These are phyloP conservation scores for Russula emetica DNA, from an alignment of 768 basidiomycete genomes.

Conservation along the genomic window DNA sequence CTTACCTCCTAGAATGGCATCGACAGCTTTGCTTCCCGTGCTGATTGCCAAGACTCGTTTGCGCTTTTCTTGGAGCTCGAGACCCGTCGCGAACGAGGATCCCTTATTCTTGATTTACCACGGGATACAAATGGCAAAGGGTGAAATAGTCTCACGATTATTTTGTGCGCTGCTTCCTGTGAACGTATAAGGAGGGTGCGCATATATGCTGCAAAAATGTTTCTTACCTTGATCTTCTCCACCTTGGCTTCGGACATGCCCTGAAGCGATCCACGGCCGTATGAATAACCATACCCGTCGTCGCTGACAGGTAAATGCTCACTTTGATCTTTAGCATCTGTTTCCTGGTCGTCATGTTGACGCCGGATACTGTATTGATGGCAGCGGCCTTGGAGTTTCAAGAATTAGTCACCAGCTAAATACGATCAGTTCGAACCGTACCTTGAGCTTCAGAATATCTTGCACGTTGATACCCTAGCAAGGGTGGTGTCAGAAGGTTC, in stretches of 20 bases:
- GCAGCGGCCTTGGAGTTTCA: constrained; percentile 54
- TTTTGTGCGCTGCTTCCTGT: constrained; percentile 87
- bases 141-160: constrained; percentile 48
- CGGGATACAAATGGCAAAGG: neutral
- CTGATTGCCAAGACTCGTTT: constrained; percentile 79
- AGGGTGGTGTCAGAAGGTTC: constrained; percentile 2
- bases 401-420: constrained; percentile 18
- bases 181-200: neutral
- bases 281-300: neutral
- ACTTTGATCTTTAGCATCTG: constrained; percentile 95
- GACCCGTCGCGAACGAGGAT: constrained; percentile 85
- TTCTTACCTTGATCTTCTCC: constrained; percentile 83
- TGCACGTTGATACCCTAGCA: constrained; percentile 88
- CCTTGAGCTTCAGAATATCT: constrained; percentile 93
- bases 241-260: constrained; percentile 97
- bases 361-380: constrained; percentile 80
- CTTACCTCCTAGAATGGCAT: constrained; percentile 81
- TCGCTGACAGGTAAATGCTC: neutral
- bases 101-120: constrained; percentile 47
- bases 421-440: constrained; percentile 29
- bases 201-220: constrained; percentile 17
- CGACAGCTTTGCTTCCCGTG: constrained; percentile 90
- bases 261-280: constrained; percentile 38
- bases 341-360: constrained; percentile 86
- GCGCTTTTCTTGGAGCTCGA: constrained; percentile 84